Percentiles rank a stretch among this genome's conserved stretches.
Conservation (phyloP, 306 rosid species). For the Cotoneaster glaucophyllus region DNA sequence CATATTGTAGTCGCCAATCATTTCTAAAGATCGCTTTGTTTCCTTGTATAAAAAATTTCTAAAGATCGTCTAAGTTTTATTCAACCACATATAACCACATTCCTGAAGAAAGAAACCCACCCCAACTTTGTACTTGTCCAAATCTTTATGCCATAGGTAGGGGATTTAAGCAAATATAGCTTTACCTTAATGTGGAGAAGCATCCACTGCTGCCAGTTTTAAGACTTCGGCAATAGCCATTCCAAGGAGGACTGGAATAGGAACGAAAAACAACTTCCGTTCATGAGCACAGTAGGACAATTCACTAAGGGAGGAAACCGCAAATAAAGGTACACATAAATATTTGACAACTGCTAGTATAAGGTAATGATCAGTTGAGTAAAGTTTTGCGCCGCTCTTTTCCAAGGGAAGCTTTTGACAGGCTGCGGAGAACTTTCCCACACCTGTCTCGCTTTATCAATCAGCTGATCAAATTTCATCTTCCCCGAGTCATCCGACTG, state of each 20-base stretch:
- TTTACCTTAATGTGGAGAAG: slow-evolving; percentile 70
- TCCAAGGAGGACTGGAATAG: slow-evolving; percentile 64
- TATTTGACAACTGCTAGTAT: slow-evolving; percentile 58
- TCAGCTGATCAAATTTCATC: slow-evolving; percentile 32
- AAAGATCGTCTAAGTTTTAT: background rate
- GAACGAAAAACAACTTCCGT: slow-evolving; percentile 61
- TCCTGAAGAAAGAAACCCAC: background rate
- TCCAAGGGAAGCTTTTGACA: no score
- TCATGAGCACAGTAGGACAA: slow-evolving; percentile 82
- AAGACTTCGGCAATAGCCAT: slow-evolving; percentile 60
- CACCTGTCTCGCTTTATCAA: slow-evolving; percentile 39
- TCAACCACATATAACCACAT: slow-evolving; percentile 1
- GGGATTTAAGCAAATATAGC: background rate
- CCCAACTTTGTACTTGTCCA: background rate
- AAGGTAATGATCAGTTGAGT: slow-evolving; percentile 68
- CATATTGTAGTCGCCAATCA: background rate
- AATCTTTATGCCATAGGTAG: background rate
- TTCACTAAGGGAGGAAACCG: slow-evolving; percentile 71
- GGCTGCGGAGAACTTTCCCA: slow-evolving; percentile 85
- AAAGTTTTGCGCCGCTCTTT: slow-evolving; percentile 53
- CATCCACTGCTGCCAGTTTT: slow-evolving; percentile 49
- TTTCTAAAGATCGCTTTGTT: background rate
- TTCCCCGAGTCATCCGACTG: slow-evolving; percentile 47
- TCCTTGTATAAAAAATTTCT: background rate
- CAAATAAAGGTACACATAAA: slow-evolving; percentile 58